Evolutionary conservation across 139 green algal species (phyloP).

Genomic region (Chlorella sp.): DNA sequence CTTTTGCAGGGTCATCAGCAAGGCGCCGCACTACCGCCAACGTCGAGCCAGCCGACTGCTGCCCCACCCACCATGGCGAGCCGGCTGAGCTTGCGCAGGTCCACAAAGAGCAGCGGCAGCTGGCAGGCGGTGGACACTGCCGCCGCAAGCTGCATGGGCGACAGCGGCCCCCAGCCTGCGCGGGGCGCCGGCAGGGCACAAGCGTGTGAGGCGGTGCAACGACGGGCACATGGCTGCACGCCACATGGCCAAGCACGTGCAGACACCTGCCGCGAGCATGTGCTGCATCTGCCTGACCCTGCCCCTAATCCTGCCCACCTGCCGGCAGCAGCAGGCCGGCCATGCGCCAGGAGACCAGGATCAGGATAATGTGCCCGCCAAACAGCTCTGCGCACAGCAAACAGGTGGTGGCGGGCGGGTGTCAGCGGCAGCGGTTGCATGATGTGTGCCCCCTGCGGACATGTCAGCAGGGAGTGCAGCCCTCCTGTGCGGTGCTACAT

Average conservation of each 20-base stretch:
- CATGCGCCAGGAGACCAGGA: slow-evolving; percentile 58
- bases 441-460: too few species aligned
- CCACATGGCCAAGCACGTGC: too few species aligned
- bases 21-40: too few species aligned
- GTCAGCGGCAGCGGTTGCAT: too few species aligned
- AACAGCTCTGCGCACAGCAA: neutral
- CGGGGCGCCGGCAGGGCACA: neutral
- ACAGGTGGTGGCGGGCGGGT: too few species aligned
- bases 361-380: slow-evolving; percentile 36
- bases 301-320: neutral
- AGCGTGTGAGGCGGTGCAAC: too few species aligned
- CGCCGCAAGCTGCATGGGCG: slow-evolving; percentile 20
- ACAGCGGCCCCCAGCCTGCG: slow-evolving; percentile 28
- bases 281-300: too few species aligned
- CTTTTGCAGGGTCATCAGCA: too few species aligned
- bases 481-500: too few species aligned
- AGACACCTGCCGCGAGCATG: too few species aligned
- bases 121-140: slow-evolving; percentile 15
- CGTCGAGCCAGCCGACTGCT: too few species aligned
- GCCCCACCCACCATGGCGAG: slow-evolving; percentile 30
- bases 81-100: slow-evolving; percentile 36
- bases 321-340: slow-evolving; percentile 38
- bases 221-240: neutral
- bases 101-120: slow-evolving; percentile 37
- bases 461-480: too few species aligned